phyloP scores from a whole-genome alignment of 225 moss, liverwort and hornwort species.

The Rhytidiadelphus loreus region DNA sequence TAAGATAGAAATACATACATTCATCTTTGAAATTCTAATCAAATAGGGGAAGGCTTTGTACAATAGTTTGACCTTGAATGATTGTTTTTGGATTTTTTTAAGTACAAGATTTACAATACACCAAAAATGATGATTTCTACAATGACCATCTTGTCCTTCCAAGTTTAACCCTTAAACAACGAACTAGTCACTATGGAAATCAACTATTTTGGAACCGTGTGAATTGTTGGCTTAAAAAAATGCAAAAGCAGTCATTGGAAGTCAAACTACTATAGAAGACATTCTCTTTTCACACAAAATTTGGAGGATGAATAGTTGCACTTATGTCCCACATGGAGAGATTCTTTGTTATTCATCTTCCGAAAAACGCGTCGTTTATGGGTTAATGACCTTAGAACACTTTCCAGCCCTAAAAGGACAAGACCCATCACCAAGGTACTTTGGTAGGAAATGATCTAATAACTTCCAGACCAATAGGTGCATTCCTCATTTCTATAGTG shows the following conservation, averaged over 20 bases:
- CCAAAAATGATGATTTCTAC: accelerated
- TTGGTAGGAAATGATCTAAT: background rate
- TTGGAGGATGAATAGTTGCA: no score
- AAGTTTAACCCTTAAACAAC: no score
- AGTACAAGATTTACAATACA: background rate
- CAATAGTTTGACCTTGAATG: background rate
- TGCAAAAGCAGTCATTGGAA: no score
- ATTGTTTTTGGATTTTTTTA: background rate
- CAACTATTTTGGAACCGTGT: no score
- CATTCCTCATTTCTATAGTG: background rate
- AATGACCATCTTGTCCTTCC: background rate
- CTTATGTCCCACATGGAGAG: no score
- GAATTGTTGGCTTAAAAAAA: no score
- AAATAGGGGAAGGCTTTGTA: accelerated
- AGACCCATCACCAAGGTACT: background rate
- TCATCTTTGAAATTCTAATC: background rate
- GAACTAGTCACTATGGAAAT: no score
- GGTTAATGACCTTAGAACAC: accelerated
- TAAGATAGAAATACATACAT: accelerated
- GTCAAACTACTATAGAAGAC: no score
- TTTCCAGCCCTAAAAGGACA: background rate
- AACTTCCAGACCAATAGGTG: background rate
- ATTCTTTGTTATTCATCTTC: no score
- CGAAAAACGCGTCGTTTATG: no score
- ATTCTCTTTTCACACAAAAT: no score